Percentiles rank a stretch among this genome's conserved stretches.
Evolutionary conservation across 768 basidiomycete genomes (phyloP).

Genomic region (Trametes elegans): DNA sequence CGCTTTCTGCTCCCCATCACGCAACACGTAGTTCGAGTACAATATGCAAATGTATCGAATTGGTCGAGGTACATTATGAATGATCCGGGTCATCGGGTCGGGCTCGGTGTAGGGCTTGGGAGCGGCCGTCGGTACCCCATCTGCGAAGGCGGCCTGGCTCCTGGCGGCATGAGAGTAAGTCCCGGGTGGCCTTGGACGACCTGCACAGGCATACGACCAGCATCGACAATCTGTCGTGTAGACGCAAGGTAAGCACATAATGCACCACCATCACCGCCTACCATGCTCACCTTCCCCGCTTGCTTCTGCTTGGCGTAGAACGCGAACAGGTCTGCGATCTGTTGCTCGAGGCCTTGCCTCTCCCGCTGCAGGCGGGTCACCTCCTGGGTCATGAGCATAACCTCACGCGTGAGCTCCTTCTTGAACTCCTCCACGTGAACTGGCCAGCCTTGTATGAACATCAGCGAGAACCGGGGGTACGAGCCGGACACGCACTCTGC

Average conservation of each 20-base stretch:
- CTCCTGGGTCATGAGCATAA: constrained; percentile 70
- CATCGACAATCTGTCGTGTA: not conserved
- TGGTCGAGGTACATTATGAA: not conserved
- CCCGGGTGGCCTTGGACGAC: not conserved
- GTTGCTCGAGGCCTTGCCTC: constrained; percentile 61
- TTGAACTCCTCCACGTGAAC: constrained; percentile 89
- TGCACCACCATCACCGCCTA: not conserved
- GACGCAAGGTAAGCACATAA: not conserved
- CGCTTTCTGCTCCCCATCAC: too few species aligned
- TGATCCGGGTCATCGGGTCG: not conserved
- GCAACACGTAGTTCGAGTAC: not conserved
- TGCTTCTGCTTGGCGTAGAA: constrained; percentile 70
- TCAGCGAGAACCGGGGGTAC: not conserved
- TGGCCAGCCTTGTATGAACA: constrained; percentile 30
- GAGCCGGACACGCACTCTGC: constrained; percentile 43
- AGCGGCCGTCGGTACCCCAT: constrained; percentile 13
- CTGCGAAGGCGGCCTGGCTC: not conserved
- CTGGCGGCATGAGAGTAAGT: not conserved
- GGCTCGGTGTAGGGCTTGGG: constrained; percentile 16
- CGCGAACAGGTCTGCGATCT: constrained; percentile 70
- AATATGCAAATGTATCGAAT: not conserved
- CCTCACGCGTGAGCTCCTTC: constrained; percentile 72
- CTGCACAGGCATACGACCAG: constrained; percentile 2
- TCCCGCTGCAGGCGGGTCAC: constrained; percentile 66
- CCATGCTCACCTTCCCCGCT: constrained; percentile 21